Percentiles rank a stretch among this genome's conserved stretches.
Evolutionary conservation across 2,329 filamentous ascomycete genomes (phyloP).

Genomic region (Septoria linicola): DNA sequence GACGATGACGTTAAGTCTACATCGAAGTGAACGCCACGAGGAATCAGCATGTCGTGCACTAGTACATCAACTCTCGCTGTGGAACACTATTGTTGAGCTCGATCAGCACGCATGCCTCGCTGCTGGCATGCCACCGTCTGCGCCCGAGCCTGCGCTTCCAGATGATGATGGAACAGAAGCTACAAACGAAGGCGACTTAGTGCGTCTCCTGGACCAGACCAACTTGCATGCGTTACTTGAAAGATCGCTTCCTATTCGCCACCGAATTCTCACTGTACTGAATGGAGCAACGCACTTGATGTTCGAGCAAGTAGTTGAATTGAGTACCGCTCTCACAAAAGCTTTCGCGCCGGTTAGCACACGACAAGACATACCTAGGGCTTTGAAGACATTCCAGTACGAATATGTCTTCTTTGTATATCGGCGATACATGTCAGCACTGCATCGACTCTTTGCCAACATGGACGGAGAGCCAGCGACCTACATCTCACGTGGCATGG

Average conservation of each 20-base stretch:
- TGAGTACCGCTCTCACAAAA: constrained; percentile 17
- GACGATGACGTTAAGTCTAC: constrained; percentile 15
- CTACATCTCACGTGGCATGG: constrained; percentile 18
- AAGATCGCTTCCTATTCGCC: constrained; percentile 12
- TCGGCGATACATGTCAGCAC: constrained; percentile 11
- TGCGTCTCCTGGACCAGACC: background rate
- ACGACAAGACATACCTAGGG: background rate
- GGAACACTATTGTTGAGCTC: constrained; percentile 17
- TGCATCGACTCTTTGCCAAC: constrained; percentile 18
- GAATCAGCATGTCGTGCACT: background rate
- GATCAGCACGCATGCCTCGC: constrained; percentile 22
- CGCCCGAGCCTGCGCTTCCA: background rate
- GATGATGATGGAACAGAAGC: background rate
- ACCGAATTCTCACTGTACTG: constrained; percentile 17
- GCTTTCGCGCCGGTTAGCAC: constrained; percentile 18
- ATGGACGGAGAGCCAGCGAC: constrained; percentile 14
- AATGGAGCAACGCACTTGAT: constrained; percentile 12
- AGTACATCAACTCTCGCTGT: constrained; percentile 8
- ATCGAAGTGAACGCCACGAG: background rate
- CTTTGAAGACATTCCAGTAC: constrained; percentile 15
- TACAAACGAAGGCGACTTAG: background rate
- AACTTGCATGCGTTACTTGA: constrained; percentile 5
- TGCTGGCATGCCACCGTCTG: constrained; percentile 15
- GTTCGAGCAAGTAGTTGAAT: constrained; percentile 18
- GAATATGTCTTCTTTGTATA: constrained; percentile 19